Conservation (phyloP, 2,329 filamentous ascomycete genomes). For the Aaosphaeria arxii region DNA sequence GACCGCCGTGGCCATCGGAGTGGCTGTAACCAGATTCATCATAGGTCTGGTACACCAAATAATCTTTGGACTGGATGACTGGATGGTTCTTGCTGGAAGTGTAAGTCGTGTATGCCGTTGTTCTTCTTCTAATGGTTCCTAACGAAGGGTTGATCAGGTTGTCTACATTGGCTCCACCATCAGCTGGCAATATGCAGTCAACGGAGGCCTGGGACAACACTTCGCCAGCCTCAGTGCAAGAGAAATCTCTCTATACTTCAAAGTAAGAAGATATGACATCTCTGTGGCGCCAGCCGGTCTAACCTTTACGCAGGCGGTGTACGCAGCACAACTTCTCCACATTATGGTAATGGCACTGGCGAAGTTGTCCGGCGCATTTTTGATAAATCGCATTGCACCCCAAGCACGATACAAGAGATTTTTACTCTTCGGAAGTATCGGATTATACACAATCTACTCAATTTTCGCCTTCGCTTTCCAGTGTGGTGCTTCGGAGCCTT, state of each 20-base stretch:
- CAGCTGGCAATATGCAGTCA: slow-evolving; percentile 13
- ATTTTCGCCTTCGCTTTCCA: slow-evolving; percentile 12
- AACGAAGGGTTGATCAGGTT: slow-evolving; percentile 4
- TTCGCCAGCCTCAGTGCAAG: slow-evolving; percentile 1
- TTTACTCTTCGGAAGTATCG: slow-evolving; percentile 5
- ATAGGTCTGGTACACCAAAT: slow-evolving; percentile 11
- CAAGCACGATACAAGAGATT: slow-evolving; percentile 8
- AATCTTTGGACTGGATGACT: slow-evolving; percentile 15
- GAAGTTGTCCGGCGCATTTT: slow-evolving; percentile 14
- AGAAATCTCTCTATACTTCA: slow-evolving; percentile 10
- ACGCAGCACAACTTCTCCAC: slow-evolving; percentile 9
- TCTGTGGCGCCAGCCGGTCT: background rate
- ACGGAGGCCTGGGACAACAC: slow-evolving; percentile 13
- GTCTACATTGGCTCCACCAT: slow-evolving; percentile 9
- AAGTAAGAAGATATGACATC: slow-evolving; percentile 6
- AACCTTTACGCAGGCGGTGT: slow-evolving; percentile 6
- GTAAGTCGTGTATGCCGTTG: slow-evolving; percentile 4
- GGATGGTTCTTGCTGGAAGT: slow-evolving; percentile 7
- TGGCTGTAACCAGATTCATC: slow-evolving; percentile 10
- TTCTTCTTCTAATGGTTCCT: background rate
- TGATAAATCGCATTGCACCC: slow-evolving; percentile 15
- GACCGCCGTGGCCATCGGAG: slow-evolving; percentile 10
- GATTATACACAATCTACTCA: slow-evolving; percentile 11
- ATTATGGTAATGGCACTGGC: slow-evolving; percentile 12
- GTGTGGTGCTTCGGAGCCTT: slow-evolving; percentile 12